Base-by-base conservation (phyloP, 2,329 filamentous ascomycete species). In the Fusarium transvaalense region DNA sequence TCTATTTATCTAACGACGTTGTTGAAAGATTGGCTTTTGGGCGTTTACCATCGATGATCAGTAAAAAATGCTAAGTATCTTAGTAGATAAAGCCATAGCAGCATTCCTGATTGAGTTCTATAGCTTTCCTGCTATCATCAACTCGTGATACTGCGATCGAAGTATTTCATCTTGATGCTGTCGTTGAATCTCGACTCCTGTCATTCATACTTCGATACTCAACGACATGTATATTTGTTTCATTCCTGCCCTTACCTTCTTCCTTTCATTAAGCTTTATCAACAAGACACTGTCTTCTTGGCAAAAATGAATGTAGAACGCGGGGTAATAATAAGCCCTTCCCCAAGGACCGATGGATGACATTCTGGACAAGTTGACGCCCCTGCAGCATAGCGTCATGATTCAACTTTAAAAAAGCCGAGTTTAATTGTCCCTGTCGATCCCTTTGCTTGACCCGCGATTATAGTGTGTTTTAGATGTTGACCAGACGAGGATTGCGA, bases 311-410 rank as follows among this genome's bases (percentile, higher is more conserved):
- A 21, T 12, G 39, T 35, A 12, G 12, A 12, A 38, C 46, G 62
- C 31, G 52, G 52, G 50, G 55, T 42, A 66, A 34, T 34, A 54
- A 46, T 23, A 62, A 63, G 38, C 55, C 29, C 56, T 53, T 38
- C 17, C 32, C 31, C 23, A 21, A 19, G 41, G 29, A 42, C 43
- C 12, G 13, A 39, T 23, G 57, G n/a, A 43, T 27, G 56, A 39
- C 54, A 67, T 53, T 32, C 31, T 43, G 32, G 34, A 35, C 31
- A 17, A 39, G 29, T 12, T 15, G 19, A 39, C 34, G 54, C 58
- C 37, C 43, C 62, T 70, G 57, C 46, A 67, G 50, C 41, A 52
- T 68, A 70, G 66, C 66, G 62, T 70, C 63, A 68, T 61, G 54
- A 13, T 32, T 42, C 23, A 60, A 69, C 69, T 67, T 67, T 27